phyloP scores from a whole-genome alignment of 2,329 filamentous ascomycete species.

The Fusarium abutilonis region DNA sequence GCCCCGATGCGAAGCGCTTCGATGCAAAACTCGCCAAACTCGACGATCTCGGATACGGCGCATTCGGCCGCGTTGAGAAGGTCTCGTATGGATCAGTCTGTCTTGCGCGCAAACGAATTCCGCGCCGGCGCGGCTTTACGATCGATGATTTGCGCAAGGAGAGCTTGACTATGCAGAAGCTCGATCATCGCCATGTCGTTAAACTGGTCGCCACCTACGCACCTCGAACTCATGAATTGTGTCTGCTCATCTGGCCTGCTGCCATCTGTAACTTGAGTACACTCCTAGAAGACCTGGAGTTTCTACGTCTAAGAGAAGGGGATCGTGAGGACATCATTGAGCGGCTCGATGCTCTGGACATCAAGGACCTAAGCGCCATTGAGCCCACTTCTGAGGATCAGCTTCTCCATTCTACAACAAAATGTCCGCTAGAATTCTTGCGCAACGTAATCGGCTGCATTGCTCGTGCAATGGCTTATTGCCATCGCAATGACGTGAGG shows the following conservation, averaged over 20 bases:
- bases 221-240: constrained; percentile 53
- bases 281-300: constrained; percentile 57
- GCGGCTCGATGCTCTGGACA: constrained; percentile 52
- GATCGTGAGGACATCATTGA: constrained; percentile 55
- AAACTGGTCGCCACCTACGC: constrained; percentile 60
- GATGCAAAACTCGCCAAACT: constrained; percentile 47
- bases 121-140: constrained; percentile 49
- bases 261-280: constrained; percentile 57
- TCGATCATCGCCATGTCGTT: constrained; percentile 60
- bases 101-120: constrained; percentile 58
- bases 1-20: constrained; percentile 49
- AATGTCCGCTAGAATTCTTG: constrained; percentile 55
- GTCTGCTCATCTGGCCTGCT: constrained; percentile 59
- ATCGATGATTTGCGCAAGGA: constrained; percentile 57
- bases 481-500: constrained; percentile 55
- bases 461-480: constrained; percentile 55
- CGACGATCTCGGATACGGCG: constrained; percentile 55
- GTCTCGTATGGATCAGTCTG: constrained; percentile 54
- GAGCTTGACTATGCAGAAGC: constrained; percentile 58
- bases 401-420: constrained; percentile 36
- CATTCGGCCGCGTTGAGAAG: constrained; percentile 57
- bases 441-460: constrained; percentile 57
- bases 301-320: constrained; percentile 51
- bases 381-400: constrained; percentile 42
- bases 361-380: constrained; percentile 52